Evolutionary conservation across 306 rosid genomes (phyloP).

Genomic region (Senna siamea): DNA sequence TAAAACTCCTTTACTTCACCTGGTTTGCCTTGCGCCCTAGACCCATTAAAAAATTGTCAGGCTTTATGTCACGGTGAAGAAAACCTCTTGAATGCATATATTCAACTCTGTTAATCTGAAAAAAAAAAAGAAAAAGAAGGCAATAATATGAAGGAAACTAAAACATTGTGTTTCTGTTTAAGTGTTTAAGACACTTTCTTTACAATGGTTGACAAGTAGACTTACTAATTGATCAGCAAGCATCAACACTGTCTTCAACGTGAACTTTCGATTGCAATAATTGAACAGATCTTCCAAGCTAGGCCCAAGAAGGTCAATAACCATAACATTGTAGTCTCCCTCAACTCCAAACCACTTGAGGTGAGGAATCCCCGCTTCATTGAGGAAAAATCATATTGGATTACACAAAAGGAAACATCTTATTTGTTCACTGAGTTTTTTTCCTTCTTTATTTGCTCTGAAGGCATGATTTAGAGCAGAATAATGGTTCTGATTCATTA

Average conservation of each 20-base stretch:
- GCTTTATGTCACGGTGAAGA: conserved; percentile 99
- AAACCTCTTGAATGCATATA: conserved; percentile 99
- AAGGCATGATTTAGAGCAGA: conserved; percentile 19
- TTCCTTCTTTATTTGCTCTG: conserved; percentile 1
- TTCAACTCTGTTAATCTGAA: conserved; percentile 97
- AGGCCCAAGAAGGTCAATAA: conserved; percentile 98
- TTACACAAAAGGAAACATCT: conserved; percentile 39
- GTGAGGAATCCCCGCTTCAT: conserved; percentile 96
- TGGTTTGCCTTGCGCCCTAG: conserved; percentile 98
- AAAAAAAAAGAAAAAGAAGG: conserved; percentile 34
- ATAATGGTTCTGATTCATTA: conserved; percentile 27
- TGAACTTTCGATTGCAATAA: conserved; percentile 88
- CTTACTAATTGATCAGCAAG: conserved; percentile 98
- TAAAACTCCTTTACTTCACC: conserved; percentile 45
- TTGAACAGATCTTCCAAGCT: conserved; percentile 98
- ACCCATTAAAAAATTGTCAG: conserved; percentile 99
- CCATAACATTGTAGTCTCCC: conserved; percentile 97
- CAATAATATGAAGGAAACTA: conserved; percentile 18
- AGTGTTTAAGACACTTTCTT: conserved; percentile 28
- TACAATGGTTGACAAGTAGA: conserved; percentile 28
- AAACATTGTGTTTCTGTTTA: conserved; percentile 22
- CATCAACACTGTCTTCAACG: conserved; percentile 94
- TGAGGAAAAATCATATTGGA: conserved; percentile 40
- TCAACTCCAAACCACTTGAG: conserved; percentile 99
- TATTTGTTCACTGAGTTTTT: conserved; percentile 14